A percentile compares a stretch with the other conserved stretches of the same genome.
These are phyloP conservation scores for Hepatocystis sp. DNA, from an alignment of 169 alveolate genomes.

Conservation along the genomic window DNA sequence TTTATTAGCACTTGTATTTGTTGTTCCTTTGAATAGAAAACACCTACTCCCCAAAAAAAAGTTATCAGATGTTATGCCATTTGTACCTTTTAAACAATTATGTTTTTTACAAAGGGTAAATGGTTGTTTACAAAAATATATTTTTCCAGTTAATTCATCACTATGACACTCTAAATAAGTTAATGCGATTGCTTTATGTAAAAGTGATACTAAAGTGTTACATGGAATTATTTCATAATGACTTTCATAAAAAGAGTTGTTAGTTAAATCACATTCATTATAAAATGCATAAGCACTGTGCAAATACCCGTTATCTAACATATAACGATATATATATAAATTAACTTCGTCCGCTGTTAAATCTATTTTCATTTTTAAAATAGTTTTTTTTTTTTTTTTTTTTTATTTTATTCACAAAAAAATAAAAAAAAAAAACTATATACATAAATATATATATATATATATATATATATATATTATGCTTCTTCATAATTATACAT, in stretches of 20 bases:
- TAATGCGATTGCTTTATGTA: conserved; percentile 92
- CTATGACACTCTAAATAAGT: conserved; percentile 91
- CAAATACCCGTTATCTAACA: conserved; percentile 90
- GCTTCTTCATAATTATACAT: too few species aligned
- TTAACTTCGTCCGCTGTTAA: conserved; percentile 92
- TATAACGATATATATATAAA: conserved; percentile 89
- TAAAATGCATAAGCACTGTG: conserved; percentile 91
- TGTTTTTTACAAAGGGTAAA: conserved; percentile 89
- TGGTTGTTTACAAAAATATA: conserved; percentile 87
- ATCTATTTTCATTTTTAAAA: conserved; percentile 86
- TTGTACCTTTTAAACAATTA: conserved; percentile 86
- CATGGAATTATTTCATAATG: conserved; percentile 91
- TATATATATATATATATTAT: too few species aligned
- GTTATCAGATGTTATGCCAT: conserved; percentile 72
- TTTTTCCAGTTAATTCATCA: conserved; percentile 86
- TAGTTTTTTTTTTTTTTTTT: conserved; percentile 4
- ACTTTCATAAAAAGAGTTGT: conserved; percentile 86
- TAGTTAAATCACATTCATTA: conserved; percentile 87
- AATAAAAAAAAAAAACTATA: neutral
- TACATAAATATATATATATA: neutral
- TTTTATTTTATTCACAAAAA: neutral
- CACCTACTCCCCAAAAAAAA: conserved; percentile 47
- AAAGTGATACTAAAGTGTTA: conserved; percentile 88
- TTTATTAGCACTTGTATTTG: neutral
- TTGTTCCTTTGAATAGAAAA: conserved; percentile 13